phyloP scores from a whole-genome alignment of 176 grass and related monocot genomes.

The Alloteropsis semialata region DNA sequence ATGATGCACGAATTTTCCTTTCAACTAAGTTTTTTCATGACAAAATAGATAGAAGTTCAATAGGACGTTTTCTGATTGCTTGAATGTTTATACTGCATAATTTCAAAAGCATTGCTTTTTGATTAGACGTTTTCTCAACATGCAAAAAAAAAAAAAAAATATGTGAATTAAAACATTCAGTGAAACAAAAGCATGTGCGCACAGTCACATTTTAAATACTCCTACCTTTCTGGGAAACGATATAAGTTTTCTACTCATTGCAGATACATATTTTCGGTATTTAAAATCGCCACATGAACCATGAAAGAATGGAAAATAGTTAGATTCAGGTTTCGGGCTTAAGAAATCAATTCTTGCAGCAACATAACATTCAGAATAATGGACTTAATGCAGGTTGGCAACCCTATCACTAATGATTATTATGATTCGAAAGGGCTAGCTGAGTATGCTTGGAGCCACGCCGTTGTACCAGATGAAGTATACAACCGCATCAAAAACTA shows the following conservation, averaged over 20 bases:
- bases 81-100: background rate
- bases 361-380: background rate
- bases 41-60: background rate
- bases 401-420: constrained; percentile 59
- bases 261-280: too few species aligned
- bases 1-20: background rate
- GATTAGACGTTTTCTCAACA: background rate
- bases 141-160: background rate
- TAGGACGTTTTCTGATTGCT: background rate
- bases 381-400: constrained; percentile 54
- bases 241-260: background rate
- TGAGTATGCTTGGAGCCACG: constrained; percentile 82
- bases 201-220: background rate
- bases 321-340: background rate
- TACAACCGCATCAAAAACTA: constrained; percentile 37
- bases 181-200: background rate
- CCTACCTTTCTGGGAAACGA: background rate
- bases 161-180: background rate
- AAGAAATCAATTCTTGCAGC: background rate
- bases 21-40: background rate
- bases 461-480: constrained; percentile 59
- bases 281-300: background rate
- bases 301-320: background rate
- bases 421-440: constrained; percentile 65
- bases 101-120: background rate